Conservation (phyloP, 108 stramenopile species). For the Schizochytrium sp. region DNA sequence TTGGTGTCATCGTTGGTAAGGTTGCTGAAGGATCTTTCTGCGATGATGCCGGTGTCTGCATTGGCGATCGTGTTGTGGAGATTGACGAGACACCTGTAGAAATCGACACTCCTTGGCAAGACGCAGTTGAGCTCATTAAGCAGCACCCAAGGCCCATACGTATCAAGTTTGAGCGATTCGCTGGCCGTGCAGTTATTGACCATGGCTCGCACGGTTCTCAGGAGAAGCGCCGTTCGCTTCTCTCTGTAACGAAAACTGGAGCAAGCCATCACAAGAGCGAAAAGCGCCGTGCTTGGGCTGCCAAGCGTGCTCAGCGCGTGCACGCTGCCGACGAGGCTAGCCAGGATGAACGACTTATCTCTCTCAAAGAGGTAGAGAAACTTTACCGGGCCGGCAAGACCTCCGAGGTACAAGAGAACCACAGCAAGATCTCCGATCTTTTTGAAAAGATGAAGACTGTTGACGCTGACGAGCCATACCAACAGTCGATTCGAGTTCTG, state of each 20-base stretch:
- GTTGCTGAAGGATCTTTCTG: constrained; percentile 42
- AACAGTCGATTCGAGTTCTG: constrained; percentile 15
- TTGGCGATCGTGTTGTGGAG: constrained; percentile 47
- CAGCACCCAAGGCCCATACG: neutral
- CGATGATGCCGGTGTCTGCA: constrained; percentile 40
- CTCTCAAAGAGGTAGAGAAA: constrained; percentile 24
- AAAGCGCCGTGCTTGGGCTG: constrained; percentile 1
- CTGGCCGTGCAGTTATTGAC: neutral
- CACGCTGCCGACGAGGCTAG: neutral
- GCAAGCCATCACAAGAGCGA: neutral
- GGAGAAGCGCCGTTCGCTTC: neutral
- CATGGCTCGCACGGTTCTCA: neutral
- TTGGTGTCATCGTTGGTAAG: constrained; percentile 32
- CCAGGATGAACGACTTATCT: neutral
- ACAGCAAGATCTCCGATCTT: neutral
- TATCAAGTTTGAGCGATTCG: constrained; percentile 61
- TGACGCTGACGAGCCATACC: constrained; percentile 23
- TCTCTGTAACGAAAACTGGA: too few species aligned
- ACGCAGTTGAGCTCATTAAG: constrained; percentile 57
- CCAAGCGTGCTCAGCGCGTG: neutral
- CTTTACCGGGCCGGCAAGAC: constrained; percentile 53
- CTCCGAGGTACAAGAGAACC: neutral
- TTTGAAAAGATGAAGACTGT: neutral
- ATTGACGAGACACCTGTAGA: constrained; percentile 38
- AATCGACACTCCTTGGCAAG: constrained; percentile 30